Evolutionary conservation across 129 eudicot species (phyloP).

Genomic region (Cynara cardunculus): DNA sequence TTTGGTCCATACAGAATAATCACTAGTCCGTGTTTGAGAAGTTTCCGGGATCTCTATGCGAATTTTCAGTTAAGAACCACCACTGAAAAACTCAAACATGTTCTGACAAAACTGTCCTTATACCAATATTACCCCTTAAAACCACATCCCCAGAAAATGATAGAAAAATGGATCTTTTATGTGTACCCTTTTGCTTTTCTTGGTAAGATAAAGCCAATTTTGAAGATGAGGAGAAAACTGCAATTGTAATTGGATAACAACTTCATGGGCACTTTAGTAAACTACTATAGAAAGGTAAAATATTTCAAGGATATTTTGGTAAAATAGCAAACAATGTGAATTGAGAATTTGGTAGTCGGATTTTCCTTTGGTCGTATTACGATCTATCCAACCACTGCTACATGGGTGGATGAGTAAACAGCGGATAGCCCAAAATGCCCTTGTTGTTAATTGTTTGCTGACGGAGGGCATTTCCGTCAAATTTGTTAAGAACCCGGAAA

Average conservation of each 20-base stretch:
- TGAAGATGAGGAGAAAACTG: neutral
- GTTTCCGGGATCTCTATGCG: conserved; percentile 27
- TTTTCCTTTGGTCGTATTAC: neutral
- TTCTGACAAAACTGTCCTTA: neutral
- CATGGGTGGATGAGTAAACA: neutral
- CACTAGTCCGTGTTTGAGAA: conserved; percentile 15
- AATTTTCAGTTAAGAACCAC: conserved; percentile 2
- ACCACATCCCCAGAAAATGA: neutral
- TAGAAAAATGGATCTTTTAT: neutral
- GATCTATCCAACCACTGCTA: neutral
- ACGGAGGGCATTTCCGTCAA: conserved; percentile 16
- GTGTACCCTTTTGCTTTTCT: neutral
- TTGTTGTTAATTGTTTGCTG: neutral
- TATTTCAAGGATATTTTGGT: neutral
- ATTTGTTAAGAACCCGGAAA: neutral
- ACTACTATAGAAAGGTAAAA: neutral
- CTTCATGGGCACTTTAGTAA: neutral
- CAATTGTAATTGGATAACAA: neutral
- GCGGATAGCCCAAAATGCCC: neutral
- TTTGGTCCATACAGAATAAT: conserved; percentile 12
- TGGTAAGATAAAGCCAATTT: neutral
- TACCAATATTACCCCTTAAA: conserved; percentile 20
- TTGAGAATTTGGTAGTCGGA: too few relatives aligned
- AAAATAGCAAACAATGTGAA: neutral
- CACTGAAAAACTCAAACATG: conserved; percentile 12